Evolutionary conservation across 805 yeast species (phyloP).

Genomic region (Lachancea fermentati): DNA sequence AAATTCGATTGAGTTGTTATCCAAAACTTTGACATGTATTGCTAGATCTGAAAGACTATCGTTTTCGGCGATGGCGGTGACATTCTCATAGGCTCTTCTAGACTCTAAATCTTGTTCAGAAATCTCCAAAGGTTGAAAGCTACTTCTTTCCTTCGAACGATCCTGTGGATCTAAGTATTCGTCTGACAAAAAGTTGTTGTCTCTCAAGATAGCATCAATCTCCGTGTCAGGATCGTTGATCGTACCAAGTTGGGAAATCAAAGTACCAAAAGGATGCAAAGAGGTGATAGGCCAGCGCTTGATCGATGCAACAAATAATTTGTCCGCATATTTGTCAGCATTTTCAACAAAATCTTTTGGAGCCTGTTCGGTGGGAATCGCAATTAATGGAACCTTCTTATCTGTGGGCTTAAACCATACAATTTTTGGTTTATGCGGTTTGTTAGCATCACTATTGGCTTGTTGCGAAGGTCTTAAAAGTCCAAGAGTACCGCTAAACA

Average conservation of each 20-base stretch:
- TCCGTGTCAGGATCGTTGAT: constrained; percentile 74
- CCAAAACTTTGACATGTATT: constrained; percentile 62
- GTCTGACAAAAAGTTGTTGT: constrained; percentile 74
- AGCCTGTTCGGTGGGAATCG: constrained; percentile 97
- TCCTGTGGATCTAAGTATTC: constrained; percentile 56
- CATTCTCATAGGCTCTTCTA: constrained; percentile 23
- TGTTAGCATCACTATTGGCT: constrained; percentile 58
- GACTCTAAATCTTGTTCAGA: constrained; percentile 16
- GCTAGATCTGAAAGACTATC: constrained; percentile 62
- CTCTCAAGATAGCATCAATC: constrained; percentile 83
- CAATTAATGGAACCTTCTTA: constrained; percentile 94
- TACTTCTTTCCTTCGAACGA: constrained; percentile 25
- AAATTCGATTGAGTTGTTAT: constrained; percentile 56
- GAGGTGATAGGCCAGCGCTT: constrained; percentile 99
- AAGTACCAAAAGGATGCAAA: constrained; percentile 93
- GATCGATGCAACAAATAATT: constrained; percentile 87
- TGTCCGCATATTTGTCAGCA: constrained; percentile 75
- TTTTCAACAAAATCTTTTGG: constrained; percentile 93
- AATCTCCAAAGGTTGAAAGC: constrained; percentile 21
- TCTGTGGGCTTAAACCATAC: constrained; percentile 99
- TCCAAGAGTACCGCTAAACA: constrained; percentile 92
- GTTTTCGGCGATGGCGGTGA: constrained; percentile 32
- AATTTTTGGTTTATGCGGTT: constrained; percentile 72
- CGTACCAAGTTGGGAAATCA: constrained; percentile 79
- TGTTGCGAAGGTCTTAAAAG: constrained; percentile 93